A percentile compares a stretch with the other conserved stretches of the same genome.
Conservation (phyloP, 192 early-diverging fungal genomes). For the Oehlia diaphana region DNA sequence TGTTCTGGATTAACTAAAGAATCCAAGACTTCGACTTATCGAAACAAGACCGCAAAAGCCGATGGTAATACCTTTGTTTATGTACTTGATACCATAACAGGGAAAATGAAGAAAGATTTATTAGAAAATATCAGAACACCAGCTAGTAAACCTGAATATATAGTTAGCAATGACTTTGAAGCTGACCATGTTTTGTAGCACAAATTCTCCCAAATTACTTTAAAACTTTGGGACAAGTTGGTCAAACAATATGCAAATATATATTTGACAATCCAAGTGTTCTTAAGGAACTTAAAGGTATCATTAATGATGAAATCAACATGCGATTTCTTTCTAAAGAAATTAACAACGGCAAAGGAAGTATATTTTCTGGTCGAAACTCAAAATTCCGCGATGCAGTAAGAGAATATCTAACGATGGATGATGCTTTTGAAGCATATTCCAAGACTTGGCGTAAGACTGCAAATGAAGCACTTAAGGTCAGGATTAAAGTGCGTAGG, state of each 20-base stretch:
- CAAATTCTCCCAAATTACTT: slow-evolving; percentile 7
- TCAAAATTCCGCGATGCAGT: background rate
- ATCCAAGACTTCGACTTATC: background rate
- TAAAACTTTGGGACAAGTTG: background rate
- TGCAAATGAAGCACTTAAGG: too few species aligned
- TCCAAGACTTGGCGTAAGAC: background rate
- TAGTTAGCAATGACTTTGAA: background rate
- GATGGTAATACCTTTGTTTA: background rate
- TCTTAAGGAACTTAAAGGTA: background rate
- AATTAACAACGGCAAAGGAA: background rate
- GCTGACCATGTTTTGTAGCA: slow-evolving; percentile 20
- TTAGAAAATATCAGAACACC: background rate
- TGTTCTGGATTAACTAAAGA: too few species aligned
- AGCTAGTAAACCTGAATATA: too few species aligned
- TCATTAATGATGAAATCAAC: background rate
- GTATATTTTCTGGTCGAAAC: background rate
- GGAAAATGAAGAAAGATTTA: background rate
- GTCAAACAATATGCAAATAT: background rate
- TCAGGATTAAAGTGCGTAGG: too few species aligned
- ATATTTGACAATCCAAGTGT: background rate
- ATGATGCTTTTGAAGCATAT: slow-evolving; percentile 3
- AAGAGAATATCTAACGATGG: background rate
- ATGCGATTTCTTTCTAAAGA: background rate
- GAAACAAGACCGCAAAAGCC: background rate
- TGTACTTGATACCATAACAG: background rate